phyloP scores from a whole-genome alignment of 805 yeast species.

The Wickerhamomyces xylosicus region DNA sequence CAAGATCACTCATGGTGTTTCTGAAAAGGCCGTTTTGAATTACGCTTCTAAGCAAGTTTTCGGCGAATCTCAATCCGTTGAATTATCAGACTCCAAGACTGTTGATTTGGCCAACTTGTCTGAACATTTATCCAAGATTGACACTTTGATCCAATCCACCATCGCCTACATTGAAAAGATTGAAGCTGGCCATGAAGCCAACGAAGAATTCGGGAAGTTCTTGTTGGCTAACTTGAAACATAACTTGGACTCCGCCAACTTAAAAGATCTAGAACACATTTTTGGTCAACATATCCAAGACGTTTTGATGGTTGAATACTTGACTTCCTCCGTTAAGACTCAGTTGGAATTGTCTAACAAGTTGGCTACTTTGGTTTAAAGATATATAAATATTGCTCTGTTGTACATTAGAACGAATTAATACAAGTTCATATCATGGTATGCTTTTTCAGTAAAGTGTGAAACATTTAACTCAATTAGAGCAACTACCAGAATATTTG shows the following conservation, averaged over 20 bases:
- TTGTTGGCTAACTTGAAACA: slow-evolving; percentile 47
- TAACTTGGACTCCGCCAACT: slow-evolving; percentile 36
- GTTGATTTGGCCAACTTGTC: slow-evolving; percentile 36
- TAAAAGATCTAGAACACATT: slow-evolving; percentile 42
- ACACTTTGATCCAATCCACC: slow-evolving; percentile 37
- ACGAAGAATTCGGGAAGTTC: slow-evolving; percentile 54
- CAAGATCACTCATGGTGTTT: slow-evolving; percentile 42
- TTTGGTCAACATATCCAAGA: slow-evolving; percentile 72
- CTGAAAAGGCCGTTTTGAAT: slow-evolving; percentile 52
- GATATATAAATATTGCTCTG: neutral
- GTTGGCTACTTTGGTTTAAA: slow-evolving; percentile 45
- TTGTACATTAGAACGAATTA: too few relatives aligned
- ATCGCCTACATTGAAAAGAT: slow-evolving; percentile 36
- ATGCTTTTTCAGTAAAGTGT: too few relatives aligned
- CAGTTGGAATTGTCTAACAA: slow-evolving; percentile 75
- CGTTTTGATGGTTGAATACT: slow-evolving; percentile 68
- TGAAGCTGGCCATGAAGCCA: slow-evolving; percentile 32
- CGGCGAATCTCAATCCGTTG: slow-evolving; percentile 12
- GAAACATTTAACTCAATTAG: too few relatives aligned
- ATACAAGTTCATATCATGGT: too few relatives aligned
- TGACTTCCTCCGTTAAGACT: slow-evolving; percentile 75
- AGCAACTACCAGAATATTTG: too few relatives aligned
- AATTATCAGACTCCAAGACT: slow-evolving; percentile 23
- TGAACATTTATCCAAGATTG: slow-evolving; percentile 34
- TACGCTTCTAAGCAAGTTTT: slow-evolving; percentile 30